Percentiles rank a stretch among this genome's conserved stretches.
phyloP scores from a whole-genome alignment of 1,284 basidiomycete genomes.

The Cystobasidium sp. region DNA sequence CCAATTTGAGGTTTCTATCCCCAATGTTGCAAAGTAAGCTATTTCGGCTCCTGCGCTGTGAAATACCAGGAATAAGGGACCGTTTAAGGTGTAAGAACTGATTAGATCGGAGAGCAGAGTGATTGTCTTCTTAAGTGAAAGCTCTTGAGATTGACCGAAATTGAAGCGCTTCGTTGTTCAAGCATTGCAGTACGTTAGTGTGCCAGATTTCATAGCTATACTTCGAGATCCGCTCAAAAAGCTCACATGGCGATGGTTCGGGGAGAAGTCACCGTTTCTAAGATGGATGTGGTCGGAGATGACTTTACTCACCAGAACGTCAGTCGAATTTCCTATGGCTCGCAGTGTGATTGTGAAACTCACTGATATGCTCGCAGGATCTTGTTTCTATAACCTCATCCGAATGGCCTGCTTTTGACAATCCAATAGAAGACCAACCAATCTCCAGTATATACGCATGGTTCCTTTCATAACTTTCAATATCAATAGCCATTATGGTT shows the following conservation, averaged over 20 bases:
- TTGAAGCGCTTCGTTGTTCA: background rate
- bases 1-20: conserved; percentile 35
- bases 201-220: background rate
- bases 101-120: conserved; percentile 3
- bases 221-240: background rate
- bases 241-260: conserved; percentile 27
- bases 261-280: conserved; percentile 19
- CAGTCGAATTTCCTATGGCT: too few relatives aligned
- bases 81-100: background rate
- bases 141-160: conserved; percentile 22
- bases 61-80: conserved; percentile 33
- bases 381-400: conserved; percentile 11
- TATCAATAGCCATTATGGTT: conserved; percentile 30
- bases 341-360: background rate
- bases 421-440: conserved; percentile 24
- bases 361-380: conserved; percentile 20
- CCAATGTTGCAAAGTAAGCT: conserved; percentile 26
- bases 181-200: background rate
- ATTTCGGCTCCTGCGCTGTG: conserved; percentile 38
- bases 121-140: background rate
- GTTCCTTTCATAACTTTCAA: conserved; percentile 37
- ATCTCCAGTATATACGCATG: conserved; percentile 34
- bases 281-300: conserved; percentile 19
- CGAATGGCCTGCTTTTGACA: background rate
- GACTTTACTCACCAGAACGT: background rate